phyloP scores from a whole-genome alignment of 1,139 yeast genomes.

The Yamadazyma conglobata region DNA sequence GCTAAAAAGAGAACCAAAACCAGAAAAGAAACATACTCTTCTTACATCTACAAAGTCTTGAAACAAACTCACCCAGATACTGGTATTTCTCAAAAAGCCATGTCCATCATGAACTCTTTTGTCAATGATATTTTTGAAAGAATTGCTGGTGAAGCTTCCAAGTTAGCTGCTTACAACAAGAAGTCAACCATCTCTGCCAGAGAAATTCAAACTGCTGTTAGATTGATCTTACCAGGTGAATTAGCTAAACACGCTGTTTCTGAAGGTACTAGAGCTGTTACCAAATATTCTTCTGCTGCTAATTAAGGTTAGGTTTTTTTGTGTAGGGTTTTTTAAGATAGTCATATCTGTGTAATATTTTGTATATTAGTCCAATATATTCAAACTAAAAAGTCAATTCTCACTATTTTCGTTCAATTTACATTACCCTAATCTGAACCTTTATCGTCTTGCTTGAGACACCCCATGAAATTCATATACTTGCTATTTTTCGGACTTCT shows the following conservation, averaged over 20 bases:
- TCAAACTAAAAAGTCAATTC: neutral
- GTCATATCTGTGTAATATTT: conserved; percentile 11
- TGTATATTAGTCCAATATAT: conserved; percentile 11
- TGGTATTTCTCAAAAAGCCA: conserved; percentile 98
- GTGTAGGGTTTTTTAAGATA: conserved; percentile 1
- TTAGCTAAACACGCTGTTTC: conserved; percentile 99
- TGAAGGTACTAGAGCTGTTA: conserved; percentile 99
- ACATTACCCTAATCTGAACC: neutral
- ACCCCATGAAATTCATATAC: conserved; percentile 3
- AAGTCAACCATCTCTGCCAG: conserved; percentile 98
- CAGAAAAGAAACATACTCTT: conserved; percentile 98
- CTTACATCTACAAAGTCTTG: conserved; percentile 97
- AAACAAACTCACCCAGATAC: conserved; percentile 99
- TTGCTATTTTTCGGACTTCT: conserved; percentile 2
- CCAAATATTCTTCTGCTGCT: conserved; percentile 93
- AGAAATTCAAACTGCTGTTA: conserved; percentile 98
- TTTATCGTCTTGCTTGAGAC: neutral
- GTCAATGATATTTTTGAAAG: conserved; percentile 96
- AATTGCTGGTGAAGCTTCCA: conserved; percentile 97
- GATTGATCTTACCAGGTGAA: conserved; percentile 99
- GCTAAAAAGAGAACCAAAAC: conserved; percentile 94
- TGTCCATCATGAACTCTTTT: conserved; percentile 98
- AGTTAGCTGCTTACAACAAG: conserved; percentile 99
- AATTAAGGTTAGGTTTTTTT: conserved; percentile 22
- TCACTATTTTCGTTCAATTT: neutral